phyloP scores from a whole-genome alignment of 805 yeast species.

The Cyberlindnera maritima region DNA sequence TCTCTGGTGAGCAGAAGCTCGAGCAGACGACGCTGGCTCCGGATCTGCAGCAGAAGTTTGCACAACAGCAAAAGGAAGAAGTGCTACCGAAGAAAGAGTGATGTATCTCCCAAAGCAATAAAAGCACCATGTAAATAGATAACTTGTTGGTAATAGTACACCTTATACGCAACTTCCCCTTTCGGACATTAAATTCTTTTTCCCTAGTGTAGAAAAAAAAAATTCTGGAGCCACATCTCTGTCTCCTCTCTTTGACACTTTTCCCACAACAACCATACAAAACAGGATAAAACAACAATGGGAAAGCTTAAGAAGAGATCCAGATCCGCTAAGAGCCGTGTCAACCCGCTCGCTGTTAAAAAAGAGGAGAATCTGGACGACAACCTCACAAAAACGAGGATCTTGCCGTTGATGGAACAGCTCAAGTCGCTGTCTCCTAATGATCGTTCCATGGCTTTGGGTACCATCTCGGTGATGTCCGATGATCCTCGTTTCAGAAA shows the following conservation, averaged over 20 bases:
- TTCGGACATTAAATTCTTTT: conserved; percentile 1
- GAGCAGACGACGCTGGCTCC: conserved; percentile 14
- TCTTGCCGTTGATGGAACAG: conserved; percentile 66
- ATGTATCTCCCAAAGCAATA: not conserved
- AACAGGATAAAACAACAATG: conserved; percentile 37
- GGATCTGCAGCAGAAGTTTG: conserved; percentile 7
- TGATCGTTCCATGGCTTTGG: conserved; percentile 75
- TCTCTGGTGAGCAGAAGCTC: conserved; percentile 11
- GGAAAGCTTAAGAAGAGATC: conserved; percentile 74
- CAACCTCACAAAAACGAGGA: conserved; percentile 47
- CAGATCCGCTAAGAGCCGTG: conserved; percentile 42
- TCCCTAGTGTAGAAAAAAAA: not conserved
- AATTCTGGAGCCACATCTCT: not conserved
- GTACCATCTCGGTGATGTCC: conserved; percentile 66
- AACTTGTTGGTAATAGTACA: too few species aligned
- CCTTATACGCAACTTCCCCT: too few species aligned
- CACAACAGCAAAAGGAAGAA: not conserved
- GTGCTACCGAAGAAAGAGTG: not conserved
- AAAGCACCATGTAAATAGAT: not conserved
- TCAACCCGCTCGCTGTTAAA: conserved; percentile 32
- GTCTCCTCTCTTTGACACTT: too few species aligned
- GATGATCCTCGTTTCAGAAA: conserved; percentile 67
- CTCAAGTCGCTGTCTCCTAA: conserved; percentile 60
- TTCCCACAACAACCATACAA: not conserved
- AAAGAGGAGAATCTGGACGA: conserved; percentile 45